Base-by-base conservation (phyloP, 73 alveolate genomes). In the Paramecium sexaurelia region DNA sequence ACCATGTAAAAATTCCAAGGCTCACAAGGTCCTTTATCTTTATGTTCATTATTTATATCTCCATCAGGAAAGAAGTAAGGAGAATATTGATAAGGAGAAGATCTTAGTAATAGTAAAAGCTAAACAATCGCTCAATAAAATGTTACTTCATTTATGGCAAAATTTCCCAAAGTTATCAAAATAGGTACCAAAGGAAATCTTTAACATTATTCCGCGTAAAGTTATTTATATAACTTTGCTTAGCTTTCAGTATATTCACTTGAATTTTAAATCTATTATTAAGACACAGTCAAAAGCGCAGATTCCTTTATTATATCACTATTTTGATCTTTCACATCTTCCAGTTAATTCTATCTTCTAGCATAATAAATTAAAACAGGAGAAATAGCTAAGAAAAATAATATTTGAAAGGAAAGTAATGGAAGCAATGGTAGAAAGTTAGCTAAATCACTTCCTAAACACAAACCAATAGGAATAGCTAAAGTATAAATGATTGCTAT, bases 391-490 rank as follows among this genome's bases (percentile, higher is more conserved):
- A 78, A n/a, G 22, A 19, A 78, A 43, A 78, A 78, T 19, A 43
- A n/a, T 2, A 39, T 41, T 43, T 40, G 41, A 20, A 78, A 22
- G 7, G 35, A 22, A 7, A 78, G 41, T 29, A 41, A 43, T 20
- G 73, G 43, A 8, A 78, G 32, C 24, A 78, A 41, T 13, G 68
- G 75, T 78, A 78, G 41, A 43, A 29, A 78, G 55, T 78, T 43
- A n/a, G 90, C 40, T 24, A 78, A 17, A 78, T 32, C 68, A 78
- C 71, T 43, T 15, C 90, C 90, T 24, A 78, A 41, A 11, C 73
- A 22, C 75, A 78, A 9, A 39, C 90, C 22, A 1, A 39, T 5
- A 1, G 75, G 90, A 43, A 78, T 78, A 43, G 90, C 90, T n/a
- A 78, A 43, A 6, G 61, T 24, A 43, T 78, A 78, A 7, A 78